phyloP scores from a whole-genome alignment of 441 rosid species.

The Erodium moschatum region DNA sequence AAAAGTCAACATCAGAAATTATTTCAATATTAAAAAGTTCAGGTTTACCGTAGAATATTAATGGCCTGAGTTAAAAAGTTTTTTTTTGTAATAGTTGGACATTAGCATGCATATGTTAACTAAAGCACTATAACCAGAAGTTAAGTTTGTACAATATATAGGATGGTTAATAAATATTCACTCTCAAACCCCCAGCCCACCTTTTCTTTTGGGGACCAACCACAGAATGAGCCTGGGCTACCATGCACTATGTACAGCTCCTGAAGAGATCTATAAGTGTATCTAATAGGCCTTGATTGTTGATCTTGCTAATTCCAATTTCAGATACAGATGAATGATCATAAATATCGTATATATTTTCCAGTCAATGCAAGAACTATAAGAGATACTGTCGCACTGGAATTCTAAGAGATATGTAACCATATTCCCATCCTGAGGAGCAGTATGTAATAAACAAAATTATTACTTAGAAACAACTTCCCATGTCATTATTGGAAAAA shows the following conservation, averaged over 20 bases:
- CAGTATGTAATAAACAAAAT: background rate
- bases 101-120: background rate
- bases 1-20: conserved; percentile 17
- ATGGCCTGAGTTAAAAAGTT: background rate
- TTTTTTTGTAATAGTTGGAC: background rate
- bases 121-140: background rate
- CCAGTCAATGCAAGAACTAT: background rate
- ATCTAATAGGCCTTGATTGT: background rate
- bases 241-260: too few relatives aligned
- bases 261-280: background rate
- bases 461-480: background rate
- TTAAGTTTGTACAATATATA: background rate
- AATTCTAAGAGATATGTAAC: background rate
- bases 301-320: background rate
- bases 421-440: background rate
- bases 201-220: background rate
- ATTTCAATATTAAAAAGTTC: background rate
- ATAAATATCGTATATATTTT: background rate
- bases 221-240: background rate
- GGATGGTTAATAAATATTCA: background rate
- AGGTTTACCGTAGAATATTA: background rate
- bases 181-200: background rate
- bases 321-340: background rate
- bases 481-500: background rate
- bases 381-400: too few relatives aligned